These are phyloP conservation scores for Fusarium nisikadoi DNA, from an alignment of 2,329 filamentous ascomycete genomes.

Conservation along the genomic window DNA sequence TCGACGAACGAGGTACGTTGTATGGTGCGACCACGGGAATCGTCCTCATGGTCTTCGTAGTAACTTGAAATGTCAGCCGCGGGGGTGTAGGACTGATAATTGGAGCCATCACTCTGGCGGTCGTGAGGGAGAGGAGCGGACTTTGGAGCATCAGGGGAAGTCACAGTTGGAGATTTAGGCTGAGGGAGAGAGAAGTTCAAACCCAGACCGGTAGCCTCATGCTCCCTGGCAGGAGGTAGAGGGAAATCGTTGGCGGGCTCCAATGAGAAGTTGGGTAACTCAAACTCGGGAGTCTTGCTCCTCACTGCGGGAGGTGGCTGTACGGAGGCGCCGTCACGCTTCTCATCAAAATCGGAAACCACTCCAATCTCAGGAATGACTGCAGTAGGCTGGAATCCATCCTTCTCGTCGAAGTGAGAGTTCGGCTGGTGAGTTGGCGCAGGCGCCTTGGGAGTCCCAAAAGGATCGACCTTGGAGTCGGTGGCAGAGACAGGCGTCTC, in stretches of 20 bases:
- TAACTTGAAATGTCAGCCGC: slow-evolving; percentile 48
- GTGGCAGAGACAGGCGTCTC: slow-evolving; percentile 50
- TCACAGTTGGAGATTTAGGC: slow-evolving; percentile 40
- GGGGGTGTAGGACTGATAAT: slow-evolving; percentile 41
- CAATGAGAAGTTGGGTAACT: slow-evolving; percentile 31
- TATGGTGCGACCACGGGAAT: slow-evolving; percentile 51
- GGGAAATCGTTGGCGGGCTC: slow-evolving; percentile 36
- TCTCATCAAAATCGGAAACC: slow-evolving; percentile 47
- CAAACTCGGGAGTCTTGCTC: slow-evolving; percentile 46
- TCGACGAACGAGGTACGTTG: slow-evolving; percentile 44
- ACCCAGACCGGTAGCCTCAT: slow-evolving; percentile 46
- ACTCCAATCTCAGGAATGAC: slow-evolving; percentile 55
- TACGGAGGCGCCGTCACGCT: slow-evolving; percentile 42
- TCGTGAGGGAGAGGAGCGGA: slow-evolving; percentile 37
- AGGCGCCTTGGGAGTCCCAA: slow-evolving; percentile 49
- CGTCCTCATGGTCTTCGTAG: slow-evolving; percentile 48
- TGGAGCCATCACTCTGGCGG: slow-evolving; percentile 34
- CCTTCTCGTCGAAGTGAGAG: slow-evolving; percentile 40
- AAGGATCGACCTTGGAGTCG: slow-evolving; percentile 51
- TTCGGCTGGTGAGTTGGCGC: slow-evolving; percentile 43
- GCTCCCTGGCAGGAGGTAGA: slow-evolving; percentile 44
- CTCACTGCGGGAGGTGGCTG: slow-evolving; percentile 46
- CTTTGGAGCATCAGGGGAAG: slow-evolving; percentile 27
- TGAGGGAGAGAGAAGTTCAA: slow-evolving; percentile 52
- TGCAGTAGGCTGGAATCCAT: slow-evolving; percentile 47